Evolutionary conservation across 1,284 basidiomycete species (phyloP).

Genomic region (Melanopsichium pennsylvanicum): DNA sequence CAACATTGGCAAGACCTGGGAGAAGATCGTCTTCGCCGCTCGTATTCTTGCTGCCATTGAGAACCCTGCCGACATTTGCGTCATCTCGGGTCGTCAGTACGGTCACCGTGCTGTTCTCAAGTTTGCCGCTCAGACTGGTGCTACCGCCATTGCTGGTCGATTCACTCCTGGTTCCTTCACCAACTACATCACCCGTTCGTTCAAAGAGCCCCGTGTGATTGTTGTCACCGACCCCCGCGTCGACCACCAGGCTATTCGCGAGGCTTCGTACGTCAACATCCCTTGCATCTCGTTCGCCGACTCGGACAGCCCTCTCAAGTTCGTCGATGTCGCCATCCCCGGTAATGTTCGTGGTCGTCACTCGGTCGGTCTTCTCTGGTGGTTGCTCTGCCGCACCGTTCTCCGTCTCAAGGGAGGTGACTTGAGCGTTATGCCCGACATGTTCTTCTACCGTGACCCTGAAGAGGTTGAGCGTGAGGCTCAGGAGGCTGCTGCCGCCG

Average conservation of each 20-base stretch:
- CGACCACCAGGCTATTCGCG: conserved; percentile 99
- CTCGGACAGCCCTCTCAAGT: conserved; percentile 95
- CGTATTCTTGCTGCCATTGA: conserved; percentile 73
- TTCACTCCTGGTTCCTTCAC: conserved; percentile 97
- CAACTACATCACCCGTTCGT: conserved; percentile 99
- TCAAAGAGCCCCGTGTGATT: conserved; percentile 99
- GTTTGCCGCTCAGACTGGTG: conserved; percentile 96
- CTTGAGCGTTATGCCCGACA: conserved; percentile 97
- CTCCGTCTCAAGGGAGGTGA: conserved; percentile 92
- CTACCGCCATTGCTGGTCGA: conserved; percentile 96
- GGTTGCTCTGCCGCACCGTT: conserved; percentile 96
- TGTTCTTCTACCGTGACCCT: conserved; percentile 99
- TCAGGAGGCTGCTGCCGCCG: conserved; percentile 77
- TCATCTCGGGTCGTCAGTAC: conserved; percentile 96
- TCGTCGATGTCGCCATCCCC: conserved; percentile 97
- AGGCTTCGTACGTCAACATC: conserved; percentile 99
- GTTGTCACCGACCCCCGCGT: conserved; percentile 98
- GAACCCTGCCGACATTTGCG: conserved; percentile 97
- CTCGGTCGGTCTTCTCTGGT: conserved; percentile 97
- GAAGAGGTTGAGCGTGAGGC: conserved; percentile 98
- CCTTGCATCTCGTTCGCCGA: conserved; percentile 98
- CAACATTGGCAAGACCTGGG: conserved; percentile 99
- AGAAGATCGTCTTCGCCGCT: conserved; percentile 76
- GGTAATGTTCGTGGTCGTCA: conserved; percentile 99
- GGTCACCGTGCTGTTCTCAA: conserved; percentile 99